Conservation (phyloP, 805 yeast genomes). For the Saturnispora diversa region DNA sequence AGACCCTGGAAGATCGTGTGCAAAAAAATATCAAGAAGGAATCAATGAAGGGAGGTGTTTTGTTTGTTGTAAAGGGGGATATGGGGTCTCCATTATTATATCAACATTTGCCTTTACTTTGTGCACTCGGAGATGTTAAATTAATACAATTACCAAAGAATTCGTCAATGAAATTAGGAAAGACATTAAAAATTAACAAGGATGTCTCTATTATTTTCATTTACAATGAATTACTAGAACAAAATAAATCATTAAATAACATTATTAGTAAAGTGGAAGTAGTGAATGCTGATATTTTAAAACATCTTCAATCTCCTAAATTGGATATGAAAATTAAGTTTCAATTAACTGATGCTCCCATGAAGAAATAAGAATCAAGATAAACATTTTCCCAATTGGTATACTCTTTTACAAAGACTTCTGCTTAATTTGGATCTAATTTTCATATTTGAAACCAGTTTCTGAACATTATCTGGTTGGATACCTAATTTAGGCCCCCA, state of each 20-base stretch:
- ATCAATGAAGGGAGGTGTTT: constrained; percentile 22
- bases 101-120: constrained; percentile 50
- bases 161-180: constrained; percentile 19
- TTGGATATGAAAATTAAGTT: constrained; percentile 32
- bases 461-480: background rate
- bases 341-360: constrained; percentile 40
- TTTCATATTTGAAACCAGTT: constrained; percentile 2
- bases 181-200: constrained; percentile 13
- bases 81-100: constrained; percentile 39
- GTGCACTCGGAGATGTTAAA: constrained; percentile 45
- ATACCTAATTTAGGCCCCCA: constrained; percentile 4
- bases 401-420: constrained; percentile 1
- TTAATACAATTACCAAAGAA: constrained; percentile 54
- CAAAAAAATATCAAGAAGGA: constrained; percentile 14
- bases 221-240: constrained; percentile 1
- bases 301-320: constrained; percentile 13
- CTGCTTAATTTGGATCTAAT: background rate
- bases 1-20: constrained; percentile 39
- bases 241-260: background rate
- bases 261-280: constrained; percentile 16
- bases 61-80: constrained; percentile 49
- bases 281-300: constrained; percentile 22
- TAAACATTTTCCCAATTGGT: background rate
- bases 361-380: constrained; percentile 20
- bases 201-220: constrained; percentile 14